Evolutionary conservation across 768 basidiomycete genomes (phyloP).

Genomic region (Amanita thiersii): DNA sequence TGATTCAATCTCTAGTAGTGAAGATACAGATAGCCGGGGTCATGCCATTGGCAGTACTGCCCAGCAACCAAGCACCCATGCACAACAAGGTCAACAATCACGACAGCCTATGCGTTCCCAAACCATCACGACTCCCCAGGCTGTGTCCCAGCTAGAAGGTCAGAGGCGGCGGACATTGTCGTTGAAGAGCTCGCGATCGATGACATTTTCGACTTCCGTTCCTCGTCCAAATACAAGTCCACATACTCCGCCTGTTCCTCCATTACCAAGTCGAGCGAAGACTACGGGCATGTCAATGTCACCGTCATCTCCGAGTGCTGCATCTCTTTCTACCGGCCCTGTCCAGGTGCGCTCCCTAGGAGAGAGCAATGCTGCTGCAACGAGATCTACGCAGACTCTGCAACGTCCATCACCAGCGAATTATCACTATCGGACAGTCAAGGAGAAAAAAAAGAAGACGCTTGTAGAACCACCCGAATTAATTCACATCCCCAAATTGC

Average conservation of each 20-base stretch:
- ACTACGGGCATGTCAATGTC: slow-evolving; percentile 13
- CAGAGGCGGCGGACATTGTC: slow-evolving; percentile 33
- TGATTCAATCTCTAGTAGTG: slow-evolving; percentile 19
- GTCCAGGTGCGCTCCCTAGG: slow-evolving; percentile 23
- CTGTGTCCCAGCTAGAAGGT: neutral
- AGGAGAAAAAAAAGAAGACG: slow-evolving; percentile 35
- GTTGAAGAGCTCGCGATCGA: slow-evolving; percentile 38
- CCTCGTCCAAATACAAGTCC: slow-evolving; percentile 25
- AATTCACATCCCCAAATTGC: slow-evolving; percentile 65
- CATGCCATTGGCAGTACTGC: slow-evolving; percentile 1
- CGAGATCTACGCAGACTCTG: neutral
- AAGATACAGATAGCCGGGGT: slow-evolving; percentile 7
- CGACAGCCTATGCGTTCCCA: slow-evolving; percentile 10
- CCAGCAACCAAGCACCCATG: neutral
- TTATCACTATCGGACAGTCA: neutral
- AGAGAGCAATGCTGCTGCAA: slow-evolving; percentile 30
- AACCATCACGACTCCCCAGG: slow-evolving; percentile 4
- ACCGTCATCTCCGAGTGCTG: slow-evolving; percentile 4
- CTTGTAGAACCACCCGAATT: slow-evolving; percentile 69
- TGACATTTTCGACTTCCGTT: slow-evolving; percentile 23
- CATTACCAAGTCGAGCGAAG: slow-evolving; percentile 25
- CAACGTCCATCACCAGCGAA: neutral
- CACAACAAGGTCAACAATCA: neutral
- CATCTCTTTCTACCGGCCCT: neutral
- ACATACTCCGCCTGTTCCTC: slow-evolving; percentile 36